A percentile compares a stretch with the other conserved stretches of the same genome.
Conservation (phyloP, 176 grass and related monocot genomes). For the Avena sativa region DNA sequence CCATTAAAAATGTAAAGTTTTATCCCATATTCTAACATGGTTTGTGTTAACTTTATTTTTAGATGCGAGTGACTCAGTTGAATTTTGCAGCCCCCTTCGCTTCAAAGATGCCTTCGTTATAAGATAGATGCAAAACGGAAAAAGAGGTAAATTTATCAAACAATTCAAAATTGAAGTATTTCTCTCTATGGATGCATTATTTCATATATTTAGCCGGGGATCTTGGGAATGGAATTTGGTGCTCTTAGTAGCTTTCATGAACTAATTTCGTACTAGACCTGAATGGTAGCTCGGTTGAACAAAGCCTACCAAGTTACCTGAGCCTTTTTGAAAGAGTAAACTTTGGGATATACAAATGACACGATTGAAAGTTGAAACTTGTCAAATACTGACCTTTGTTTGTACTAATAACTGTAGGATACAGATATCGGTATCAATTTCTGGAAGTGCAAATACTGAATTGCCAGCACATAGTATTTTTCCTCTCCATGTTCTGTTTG, state of each 20-base stretch:
- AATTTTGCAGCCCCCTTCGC: conserved; percentile 69
- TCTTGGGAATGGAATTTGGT: not conserved
- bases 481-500: conserved; percentile 75
- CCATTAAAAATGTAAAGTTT: conserved; percentile 61
- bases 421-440: conserved; percentile 69
- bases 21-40: conserved; percentile 14
- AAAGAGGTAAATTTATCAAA: conserved; percentile 65
- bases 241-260: not conserved
- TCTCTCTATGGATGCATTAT: not conserved
- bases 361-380: conserved; percentile 13
- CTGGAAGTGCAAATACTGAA: conserved; percentile 54
- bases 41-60: conserved; percentile 17
- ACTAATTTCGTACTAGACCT: not conserved
- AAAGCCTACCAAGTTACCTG: conserved; percentile 1
- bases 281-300: conserved; percentile 17
- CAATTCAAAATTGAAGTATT: conserved; percentile 3
- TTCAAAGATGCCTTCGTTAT: conserved; percentile 83
- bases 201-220: conserved; percentile 21
- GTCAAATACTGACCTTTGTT: conserved; percentile 27
- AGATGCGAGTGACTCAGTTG: conserved; percentile 23
- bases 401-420: conserved; percentile 62
- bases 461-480: conserved; percentile 57
- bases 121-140: conserved; percentile 65
- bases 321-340: not conserved
- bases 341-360: conserved; percentile 4